Conservation (phyloP, 2,329 filamentous ascomycete genomes). For the Cadophora malorum region DNA sequence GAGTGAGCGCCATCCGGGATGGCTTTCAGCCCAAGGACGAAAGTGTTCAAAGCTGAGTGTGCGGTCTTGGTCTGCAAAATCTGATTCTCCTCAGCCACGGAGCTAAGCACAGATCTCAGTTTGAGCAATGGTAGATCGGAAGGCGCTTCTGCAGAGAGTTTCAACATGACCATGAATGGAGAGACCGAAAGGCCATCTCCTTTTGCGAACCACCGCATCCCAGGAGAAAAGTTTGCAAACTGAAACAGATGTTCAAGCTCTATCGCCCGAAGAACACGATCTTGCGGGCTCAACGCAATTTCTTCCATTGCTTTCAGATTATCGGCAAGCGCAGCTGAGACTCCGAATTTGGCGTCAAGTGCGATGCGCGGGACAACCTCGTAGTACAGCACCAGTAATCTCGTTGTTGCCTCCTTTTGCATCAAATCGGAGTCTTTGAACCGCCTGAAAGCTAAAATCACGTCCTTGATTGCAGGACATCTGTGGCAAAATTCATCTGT, state of each 20-base stretch:
- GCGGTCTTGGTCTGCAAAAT: constrained; percentile 60
- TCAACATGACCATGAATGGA: constrained; percentile 75
- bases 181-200: constrained; percentile 67
- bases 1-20: constrained; percentile 45
- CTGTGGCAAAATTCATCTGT: constrained; percentile 77
- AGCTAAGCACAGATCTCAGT: constrained; percentile 61
- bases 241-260: constrained; percentile 83
- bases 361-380: constrained; percentile 80
- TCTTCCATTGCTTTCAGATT: constrained; percentile 68
- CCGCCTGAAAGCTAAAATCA: constrained; percentile 75
- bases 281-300: constrained; percentile 49
- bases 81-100: constrained; percentile 69
- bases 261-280: constrained; percentile 65
- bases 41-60: constrained; percentile 54
- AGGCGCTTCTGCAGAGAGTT: constrained; percentile 58
- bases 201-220: constrained; percentile 91
- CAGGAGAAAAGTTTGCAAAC: constrained; percentile 80
- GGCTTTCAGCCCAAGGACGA: constrained; percentile 50
- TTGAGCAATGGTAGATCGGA: constrained; percentile 56
- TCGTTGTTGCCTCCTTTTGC: constrained; percentile 79
- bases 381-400: constrained; percentile 84
- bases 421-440: constrained; percentile 72
- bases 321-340: constrained; percentile 76
- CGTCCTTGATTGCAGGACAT: constrained; percentile 81
- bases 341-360: constrained; percentile 85